Evolutionary conservation across 495 filamentous ascomycete genomes (phyloP), one percentile per base, ranked within the genome.

Genomic region (Podospora bellae-mahoneyi): DNA sequence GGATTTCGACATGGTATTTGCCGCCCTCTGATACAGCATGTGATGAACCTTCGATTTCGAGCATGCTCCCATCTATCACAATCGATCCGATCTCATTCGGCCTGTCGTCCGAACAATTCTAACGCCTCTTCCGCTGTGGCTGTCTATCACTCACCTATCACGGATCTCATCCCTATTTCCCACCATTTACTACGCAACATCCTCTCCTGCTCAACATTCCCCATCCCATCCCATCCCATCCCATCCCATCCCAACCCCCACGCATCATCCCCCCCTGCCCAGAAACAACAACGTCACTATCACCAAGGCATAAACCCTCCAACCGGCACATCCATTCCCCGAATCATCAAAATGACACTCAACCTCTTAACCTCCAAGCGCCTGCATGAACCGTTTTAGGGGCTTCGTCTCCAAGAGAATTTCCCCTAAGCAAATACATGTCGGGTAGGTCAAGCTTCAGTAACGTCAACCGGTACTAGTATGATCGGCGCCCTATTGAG

Each of bases 361-460:
- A 19, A 16, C 58, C 2, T 28, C 2, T 9, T 4, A 1, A 26
- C n/a, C 55, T 18, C 5, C 13, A 58, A 26, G 10, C n/a, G 20
- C 48, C 64, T 64, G 68, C 68, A 70, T 70, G 68, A 70, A 66
- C 68, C 54, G 64, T 44, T 60, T 59, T 58, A 63, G 68, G 68
- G 59, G 63, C 6, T 34, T 19, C 15, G 55, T 32, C 5, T 63
- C 61, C 61, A 28, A 10, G 2, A 62, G 26, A 23, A 63, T 32
- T n/a, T 16, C 6, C 13, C 23, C 23, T 23, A 28, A 32, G 26
- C 16, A 30, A 58, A 7, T 5, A 9, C 20, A 58, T 27, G 56
- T 1, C 56, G 4, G 56, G 16, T 61, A 10, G 39, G 39, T 18
- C 39, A 48, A 10, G 7, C 9, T 10, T 13, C 39, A 10, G 13